These are phyloP conservation scores for Melastoma candidum DNA, from an alignment of 441 rosid genomes.

Conservation along the genomic window DNA sequence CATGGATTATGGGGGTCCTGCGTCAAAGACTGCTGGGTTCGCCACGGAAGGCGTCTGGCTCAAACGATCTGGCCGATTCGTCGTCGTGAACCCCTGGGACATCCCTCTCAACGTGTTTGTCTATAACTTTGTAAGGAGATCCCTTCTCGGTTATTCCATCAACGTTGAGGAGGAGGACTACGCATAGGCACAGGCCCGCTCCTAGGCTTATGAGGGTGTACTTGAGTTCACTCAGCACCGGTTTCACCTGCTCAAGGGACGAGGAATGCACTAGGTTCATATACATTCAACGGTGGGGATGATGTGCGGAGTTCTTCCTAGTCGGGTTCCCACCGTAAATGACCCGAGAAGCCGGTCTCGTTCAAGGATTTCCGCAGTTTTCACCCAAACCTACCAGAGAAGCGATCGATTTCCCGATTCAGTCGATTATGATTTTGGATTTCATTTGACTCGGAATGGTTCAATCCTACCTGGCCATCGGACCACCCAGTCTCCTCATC, in stretches of 20 bases:
- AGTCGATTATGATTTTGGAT: background rate
- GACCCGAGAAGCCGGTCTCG: slow-evolving; percentile 91
- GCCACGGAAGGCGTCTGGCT: slow-evolving; percentile 83
- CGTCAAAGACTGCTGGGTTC: slow-evolving; percentile 29
- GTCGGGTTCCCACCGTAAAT: slow-evolving; percentile 34
- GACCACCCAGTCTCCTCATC: slow-evolving; percentile 99
- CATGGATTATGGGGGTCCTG: too few relatives aligned
- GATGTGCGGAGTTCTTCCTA: slow-evolving; percentile 9
- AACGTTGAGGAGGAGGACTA: slow-evolving; percentile 42
- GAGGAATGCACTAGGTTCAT: background rate
- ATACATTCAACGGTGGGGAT: background rate
- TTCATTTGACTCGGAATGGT: too few relatives aligned
- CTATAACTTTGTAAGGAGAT: slow-evolving; percentile 21
- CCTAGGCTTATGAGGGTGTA: slow-evolving; percentile 67
- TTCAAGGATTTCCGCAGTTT: slow-evolving; percentile 83
- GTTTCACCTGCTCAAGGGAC: slow-evolving; percentile 54
- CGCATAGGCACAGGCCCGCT: slow-evolving; percentile 36
- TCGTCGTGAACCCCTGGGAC: slow-evolving; percentile 77
- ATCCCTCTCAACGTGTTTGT: slow-evolving; percentile 27
- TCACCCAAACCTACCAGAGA: slow-evolving; percentile 70
- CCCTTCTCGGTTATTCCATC: slow-evolving; percentile 29
- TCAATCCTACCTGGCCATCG: slow-evolving; percentile 69
- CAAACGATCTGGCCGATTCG: slow-evolving; percentile 76
- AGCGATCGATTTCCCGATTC: background rate
- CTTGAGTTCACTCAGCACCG: slow-evolving; percentile 64